phyloP scores from a whole-genome alignment of 2,329 filamentous ascomycete genomes.

The Fusarium humuli region DNA sequence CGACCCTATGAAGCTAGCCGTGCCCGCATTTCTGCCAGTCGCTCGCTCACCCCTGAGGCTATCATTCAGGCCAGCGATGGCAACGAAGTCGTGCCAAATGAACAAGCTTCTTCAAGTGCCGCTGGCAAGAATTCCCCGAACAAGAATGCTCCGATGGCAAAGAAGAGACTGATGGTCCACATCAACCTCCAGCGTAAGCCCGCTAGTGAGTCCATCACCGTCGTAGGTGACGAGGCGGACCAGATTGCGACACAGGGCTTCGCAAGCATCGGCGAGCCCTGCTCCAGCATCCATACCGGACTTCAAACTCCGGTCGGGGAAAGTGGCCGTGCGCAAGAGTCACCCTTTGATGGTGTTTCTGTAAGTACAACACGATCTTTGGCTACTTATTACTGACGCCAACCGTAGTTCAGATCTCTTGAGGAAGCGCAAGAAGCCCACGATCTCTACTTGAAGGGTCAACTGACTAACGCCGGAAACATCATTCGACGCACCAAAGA shows the following conservation, averaged over 20 bases:
- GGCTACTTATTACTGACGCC: background rate
- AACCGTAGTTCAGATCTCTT: background rate
- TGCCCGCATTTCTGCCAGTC: background rate
- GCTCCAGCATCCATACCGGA: background rate
- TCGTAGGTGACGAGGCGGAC: background rate
- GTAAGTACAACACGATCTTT: background rate
- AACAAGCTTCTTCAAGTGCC: background rate
- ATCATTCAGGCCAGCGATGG: background rate
- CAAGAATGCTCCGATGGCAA: background rate
- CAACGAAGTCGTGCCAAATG: no score
- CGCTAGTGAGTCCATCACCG: background rate
- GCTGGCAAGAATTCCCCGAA: background rate
- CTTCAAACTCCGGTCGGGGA: background rate
- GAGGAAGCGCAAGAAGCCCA: background rate
- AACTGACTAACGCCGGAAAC: background rate
- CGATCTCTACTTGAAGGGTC: background rate
- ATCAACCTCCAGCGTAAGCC: background rate
- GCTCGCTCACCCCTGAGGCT: background rate
- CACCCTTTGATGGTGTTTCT: background rate
- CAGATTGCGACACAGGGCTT: background rate
- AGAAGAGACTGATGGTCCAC: slow-evolving; percentile 3
- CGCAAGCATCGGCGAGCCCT: background rate
- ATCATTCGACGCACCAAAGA: background rate
- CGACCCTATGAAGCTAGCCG: background rate
- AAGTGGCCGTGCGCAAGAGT: background rate